Evolutionary conservation across 1,284 basidiomycete genomes (phyloP).

Genomic region (Gymnopus androsaceus): DNA sequence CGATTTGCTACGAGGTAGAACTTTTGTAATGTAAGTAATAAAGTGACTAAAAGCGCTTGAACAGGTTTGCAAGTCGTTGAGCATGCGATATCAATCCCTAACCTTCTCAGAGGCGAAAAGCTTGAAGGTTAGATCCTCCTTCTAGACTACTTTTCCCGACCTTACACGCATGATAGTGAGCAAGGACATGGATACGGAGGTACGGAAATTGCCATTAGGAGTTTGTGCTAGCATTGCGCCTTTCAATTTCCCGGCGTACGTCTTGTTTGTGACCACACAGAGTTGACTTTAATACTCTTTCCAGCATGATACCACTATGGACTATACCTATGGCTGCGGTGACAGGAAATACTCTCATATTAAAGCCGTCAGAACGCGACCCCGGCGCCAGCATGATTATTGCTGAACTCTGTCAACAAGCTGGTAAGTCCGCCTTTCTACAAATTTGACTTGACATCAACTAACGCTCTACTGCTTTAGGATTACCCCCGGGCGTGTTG

Average conservation of each 20-base stretch:
- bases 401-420: conserved; percentile 88
- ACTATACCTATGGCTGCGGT: conserved; percentile 86
- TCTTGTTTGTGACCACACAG: neutral
- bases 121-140: conserved; percentile 67
- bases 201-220: conserved; percentile 76
- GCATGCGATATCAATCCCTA: conserved; percentile 82
- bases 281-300: conserved; percentile 13
- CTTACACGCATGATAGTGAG: conserved; percentile 57
- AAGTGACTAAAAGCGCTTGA: neutral
- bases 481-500: conserved; percentile 78
- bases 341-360: conserved; percentile 92
- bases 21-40: neutral
- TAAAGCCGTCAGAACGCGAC: conserved; percentile 96
- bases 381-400: conserved; percentile 98
- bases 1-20: conserved; percentile 78
- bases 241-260: conserved; percentile 91
- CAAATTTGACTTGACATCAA: neutral
- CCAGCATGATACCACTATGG: conserved; percentile 96
- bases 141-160: neutral
- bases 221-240: conserved; percentile 84
- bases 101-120: conserved; percentile 85
- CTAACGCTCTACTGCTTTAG: conserved; percentile 41
- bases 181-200: conserved; percentile 97
- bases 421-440: conserved; percentile 46
- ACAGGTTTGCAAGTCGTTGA: conserved; percentile 89